Base-by-base conservation (phyloP, 179 eudicot genomes). In the Heliamphora pulchella region DNA sequence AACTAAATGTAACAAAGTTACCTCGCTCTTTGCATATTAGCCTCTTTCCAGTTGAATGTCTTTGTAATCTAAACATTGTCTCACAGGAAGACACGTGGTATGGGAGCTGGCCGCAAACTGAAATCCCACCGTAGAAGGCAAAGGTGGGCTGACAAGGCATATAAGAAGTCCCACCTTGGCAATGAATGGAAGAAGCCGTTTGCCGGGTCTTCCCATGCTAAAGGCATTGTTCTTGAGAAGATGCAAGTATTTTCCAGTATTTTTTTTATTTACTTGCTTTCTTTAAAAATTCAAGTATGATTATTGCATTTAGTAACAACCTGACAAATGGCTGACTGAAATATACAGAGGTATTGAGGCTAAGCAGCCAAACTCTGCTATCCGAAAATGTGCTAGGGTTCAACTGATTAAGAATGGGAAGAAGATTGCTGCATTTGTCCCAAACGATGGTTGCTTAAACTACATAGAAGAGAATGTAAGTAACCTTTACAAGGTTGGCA, bases 341-440 rank as follows among this genome's bases (percentile, higher is more conserved):
- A 6, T 70, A 6, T 72, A 75, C 81, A 85, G 85, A 71, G 87
- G 85, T 78, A 85, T 85, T 82, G 87, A 85, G 76, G 85, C 87
- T 62, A 85, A 85, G 75, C 87, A 85, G 85, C 87, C 87, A 0
- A 85, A 85, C 81, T 85, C 87, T 57, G 87, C 85, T 51, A 85
- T 85, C 57, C 82, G 83, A 51, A 85, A 89, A 66, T 89, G 89
- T 85, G 91, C 91, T 39, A 84, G 91, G 75, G 91, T 89, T 63
- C 91, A 89, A 78, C 86, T 89, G 50, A 89, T 89, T 57, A 89
- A 89, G 72, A 89, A 89, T 62, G 91, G 91, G 62, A 89, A 89
- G 86, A 89, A 89, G 85, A 89, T 87, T 62, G 91, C 91, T 79
- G 91, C 91, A 39, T 89, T 89, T 64, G 91, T 89, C 68, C 91